These are phyloP conservation scores for Epichloe sp. DNA, from an alignment of 2,329 filamentous ascomycete genomes.

Conservation along the genomic window DNA sequence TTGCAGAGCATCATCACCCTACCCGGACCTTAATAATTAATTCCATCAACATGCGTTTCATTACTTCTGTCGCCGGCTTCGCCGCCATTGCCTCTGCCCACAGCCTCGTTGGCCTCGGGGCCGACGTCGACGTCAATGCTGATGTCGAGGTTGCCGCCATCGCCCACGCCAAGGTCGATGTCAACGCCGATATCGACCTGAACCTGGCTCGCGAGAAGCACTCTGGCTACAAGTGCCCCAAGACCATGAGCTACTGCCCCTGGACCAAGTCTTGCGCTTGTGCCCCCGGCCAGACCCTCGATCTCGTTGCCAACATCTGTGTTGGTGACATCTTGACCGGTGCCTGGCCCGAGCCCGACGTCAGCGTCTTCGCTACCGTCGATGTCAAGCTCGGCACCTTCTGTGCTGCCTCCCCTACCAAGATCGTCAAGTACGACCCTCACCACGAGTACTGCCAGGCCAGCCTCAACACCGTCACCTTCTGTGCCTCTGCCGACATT, in stretches of 20 bases:
- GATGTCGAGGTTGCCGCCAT: conserved; percentile 6
- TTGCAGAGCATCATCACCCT: background rate
- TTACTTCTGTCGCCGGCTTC: conserved; percentile 15
- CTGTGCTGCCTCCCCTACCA: conserved; percentile 21
- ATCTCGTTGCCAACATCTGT: conserved; percentile 17
- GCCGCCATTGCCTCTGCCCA: conserved; percentile 11
- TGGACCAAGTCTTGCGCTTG: conserved; percentile 31
- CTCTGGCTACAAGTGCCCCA: conserved; percentile 19
- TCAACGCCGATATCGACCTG: conserved; percentile 5
- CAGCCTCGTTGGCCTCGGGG: conserved; percentile 16
- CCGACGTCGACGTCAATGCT: conserved; percentile 2
- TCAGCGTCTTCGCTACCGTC: conserved; percentile 13
- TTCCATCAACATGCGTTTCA: conserved; percentile 19
- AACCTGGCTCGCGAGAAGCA: conserved; percentile 10
- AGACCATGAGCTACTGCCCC: conserved; percentile 22
- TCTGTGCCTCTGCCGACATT: conserved; percentile 19
- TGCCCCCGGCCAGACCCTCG: conserved; percentile 26
- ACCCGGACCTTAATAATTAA: background rate
- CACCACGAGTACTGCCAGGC: conserved; percentile 24
- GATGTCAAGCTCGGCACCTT: conserved; percentile 18
- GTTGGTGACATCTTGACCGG: conserved; percentile 14
- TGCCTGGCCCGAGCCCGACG: conserved; percentile 21
- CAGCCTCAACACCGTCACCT: conserved; percentile 19
- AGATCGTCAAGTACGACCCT: conserved; percentile 22
- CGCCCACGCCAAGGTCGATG: conserved; percentile 4